phyloP scores from a whole-genome alignment of 805 yeast species.

The Zygosaccharomyces bailii region DNA sequence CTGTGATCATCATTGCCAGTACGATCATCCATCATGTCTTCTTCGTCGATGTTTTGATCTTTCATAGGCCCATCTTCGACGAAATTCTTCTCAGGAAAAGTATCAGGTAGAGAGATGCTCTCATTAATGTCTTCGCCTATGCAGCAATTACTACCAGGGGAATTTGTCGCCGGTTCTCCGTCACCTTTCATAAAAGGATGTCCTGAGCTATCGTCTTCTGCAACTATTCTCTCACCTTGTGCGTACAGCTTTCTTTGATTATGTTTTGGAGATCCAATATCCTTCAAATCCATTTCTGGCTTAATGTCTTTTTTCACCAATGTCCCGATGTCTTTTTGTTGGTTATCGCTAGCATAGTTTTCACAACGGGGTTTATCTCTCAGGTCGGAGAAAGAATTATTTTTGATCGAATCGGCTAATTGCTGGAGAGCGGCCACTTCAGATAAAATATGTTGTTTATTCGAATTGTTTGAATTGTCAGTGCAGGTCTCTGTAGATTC shows the following conservation, averaged over 20 bases:
- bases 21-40: not conserved
- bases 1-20: not conserved
- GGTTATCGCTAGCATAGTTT: not conserved
- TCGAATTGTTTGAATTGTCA: too few species aligned
- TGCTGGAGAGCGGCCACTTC: constrained; percentile 8
- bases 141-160: too few species aligned
- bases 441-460: constrained; percentile 3
- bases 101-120: too few species aligned
- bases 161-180: too few species aligned
- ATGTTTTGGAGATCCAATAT: not conserved
- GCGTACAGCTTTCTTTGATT: not conserved
- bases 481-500: too few species aligned
- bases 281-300: constrained; percentile 3
- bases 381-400: not conserved
- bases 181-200: not conserved
- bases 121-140: too few species aligned
- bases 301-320: not conserved
- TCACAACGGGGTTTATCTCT: not conserved
- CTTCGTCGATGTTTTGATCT: not conserved
- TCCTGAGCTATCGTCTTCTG: not conserved
- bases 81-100: too few species aligned
- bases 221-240: not conserved
- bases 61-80: constrained; percentile 1
- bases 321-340: not conserved
- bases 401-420: constrained; percentile 6